Conservation (phyloP, 768 basidiomycete genomes). For the Lactifluus echinatus region DNA sequence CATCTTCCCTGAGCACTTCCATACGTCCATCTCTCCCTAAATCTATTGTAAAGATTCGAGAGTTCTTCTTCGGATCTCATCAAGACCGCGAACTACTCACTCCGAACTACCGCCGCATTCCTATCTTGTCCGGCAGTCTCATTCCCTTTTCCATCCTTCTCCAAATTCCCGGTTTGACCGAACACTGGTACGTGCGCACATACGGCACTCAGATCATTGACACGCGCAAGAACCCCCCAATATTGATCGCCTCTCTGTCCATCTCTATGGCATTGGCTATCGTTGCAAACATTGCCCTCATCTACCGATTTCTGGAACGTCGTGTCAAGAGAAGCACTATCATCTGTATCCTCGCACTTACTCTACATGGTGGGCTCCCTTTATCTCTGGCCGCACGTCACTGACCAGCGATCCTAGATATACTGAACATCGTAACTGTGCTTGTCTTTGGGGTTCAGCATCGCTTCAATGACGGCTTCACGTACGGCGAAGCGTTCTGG, state of each 20-base stretch:
- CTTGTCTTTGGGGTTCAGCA: slow-evolving; percentile 55
- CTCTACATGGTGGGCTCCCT: slow-evolving; percentile 52
- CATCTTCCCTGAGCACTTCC: not conserved
- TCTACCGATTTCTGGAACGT: slow-evolving; percentile 66
- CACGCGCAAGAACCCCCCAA: slow-evolving; percentile 40
- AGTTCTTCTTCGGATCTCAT: slow-evolving; percentile 20
- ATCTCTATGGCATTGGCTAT: slow-evolving; percentile 63
- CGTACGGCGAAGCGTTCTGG: slow-evolving; percentile 64
- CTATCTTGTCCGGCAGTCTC: slow-evolving; percentile 57
- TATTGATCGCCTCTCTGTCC: slow-evolving; percentile 53
- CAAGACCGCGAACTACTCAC: slow-evolving; percentile 25
- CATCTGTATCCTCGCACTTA: slow-evolving; percentile 52
- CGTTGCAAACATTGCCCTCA: slow-evolving; percentile 57
- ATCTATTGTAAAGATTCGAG: slow-evolving; percentile 18
- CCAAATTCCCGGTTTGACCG: slow-evolving; percentile 73
- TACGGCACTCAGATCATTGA: slow-evolving; percentile 38
- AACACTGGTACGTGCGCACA: slow-evolving; percentile 63
- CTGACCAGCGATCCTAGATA: slow-evolving; percentile 35
- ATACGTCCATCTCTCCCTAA: slow-evolving; percentile 8
- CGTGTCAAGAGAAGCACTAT: slow-evolving; percentile 55
- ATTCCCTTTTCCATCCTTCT: slow-evolving; percentile 76
- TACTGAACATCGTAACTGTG: slow-evolving; percentile 56
- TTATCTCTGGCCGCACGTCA: not conserved
- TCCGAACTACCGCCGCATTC: slow-evolving; percentile 54
- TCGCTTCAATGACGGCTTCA: slow-evolving; percentile 56